Evolutionary conservation across 352 stramenopile species (phyloP).

Genomic region (Phytophthora idaei): DNA sequence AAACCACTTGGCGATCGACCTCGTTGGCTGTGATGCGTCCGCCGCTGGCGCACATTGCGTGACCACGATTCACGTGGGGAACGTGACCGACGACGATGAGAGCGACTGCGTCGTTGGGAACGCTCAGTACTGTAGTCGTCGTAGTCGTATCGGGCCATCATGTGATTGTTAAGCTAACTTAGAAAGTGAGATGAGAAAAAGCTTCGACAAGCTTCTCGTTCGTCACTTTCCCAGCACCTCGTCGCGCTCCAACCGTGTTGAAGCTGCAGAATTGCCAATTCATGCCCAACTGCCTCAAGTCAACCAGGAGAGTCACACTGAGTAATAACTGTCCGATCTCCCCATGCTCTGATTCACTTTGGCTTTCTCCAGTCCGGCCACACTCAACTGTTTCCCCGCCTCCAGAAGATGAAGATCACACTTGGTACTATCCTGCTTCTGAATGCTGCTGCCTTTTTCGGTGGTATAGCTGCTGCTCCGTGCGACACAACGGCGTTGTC

Average conservation of each 20-base stretch:
- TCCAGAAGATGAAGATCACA: constrained; percentile 24
- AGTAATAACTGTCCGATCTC: neutral
- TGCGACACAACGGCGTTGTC: constrained; percentile 37
- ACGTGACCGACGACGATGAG: neutral
- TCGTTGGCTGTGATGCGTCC: neutral
- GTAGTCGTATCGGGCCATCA: constrained; percentile 1
- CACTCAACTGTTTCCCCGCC: constrained; percentile 2
- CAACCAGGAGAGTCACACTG: neutral
- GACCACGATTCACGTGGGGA: neutral
- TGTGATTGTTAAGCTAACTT: neutral
- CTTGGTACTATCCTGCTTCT: constrained; percentile 12
- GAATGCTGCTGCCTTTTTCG: constrained; percentile 1
- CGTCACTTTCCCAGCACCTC: constrained; percentile 15
- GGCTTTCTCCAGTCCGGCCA: constrained; percentile 10
- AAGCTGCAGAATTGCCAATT: neutral
- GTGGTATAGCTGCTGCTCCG: constrained; percentile 7
- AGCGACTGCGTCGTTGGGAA: neutral
- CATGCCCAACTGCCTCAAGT: constrained; percentile 20
- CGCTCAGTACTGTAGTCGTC: neutral
- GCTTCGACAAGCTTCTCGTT: neutral
- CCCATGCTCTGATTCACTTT: constrained; percentile 18
- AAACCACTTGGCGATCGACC: neutral
- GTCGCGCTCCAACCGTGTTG: constrained; percentile 23
- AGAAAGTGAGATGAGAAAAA: constrained; percentile 1
- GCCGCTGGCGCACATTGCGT: neutral